Evolutionary conservation across 768 basidiomycete genomes (phyloP), one percentile per base, ranked within the genome.

Genomic region (Rhizopogon vesiculosus): DNA sequence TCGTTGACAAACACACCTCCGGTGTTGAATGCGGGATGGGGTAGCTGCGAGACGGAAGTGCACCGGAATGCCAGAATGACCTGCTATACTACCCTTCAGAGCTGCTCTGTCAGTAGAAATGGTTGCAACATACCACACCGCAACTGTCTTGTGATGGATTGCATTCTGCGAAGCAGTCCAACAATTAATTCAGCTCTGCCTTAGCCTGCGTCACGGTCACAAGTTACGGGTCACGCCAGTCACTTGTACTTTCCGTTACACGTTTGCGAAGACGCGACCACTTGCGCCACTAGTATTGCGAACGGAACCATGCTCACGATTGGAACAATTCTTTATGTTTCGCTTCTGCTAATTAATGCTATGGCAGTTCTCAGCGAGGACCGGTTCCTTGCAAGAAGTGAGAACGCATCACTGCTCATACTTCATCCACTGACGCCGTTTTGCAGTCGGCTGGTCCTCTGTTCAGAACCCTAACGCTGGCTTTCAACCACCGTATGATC

Each of bases 351-450:
- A 67, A 84, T 94, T 63, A 98, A 99, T 70, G 92, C 94, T 44
- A 84, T 98, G 70, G 96, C 96, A 7, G 87, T 99, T 56, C 79
- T 99, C 59, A 96, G 86, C 65, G 96, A 99, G 72, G 96, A 99
- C 64, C 83, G 96, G 7, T 99, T 99, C 73, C 85, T 99, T 54
- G 89, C 93, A 19, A 79, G 87, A 68, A 93, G 94, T 96, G 67
- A 63, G 89, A 80, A 54, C 55, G 8, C 41, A 48, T 55, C 28
- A 54, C 42, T 54, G 50, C 41, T 48, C 29, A 22, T 39, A 29
- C 25, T 45, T 35, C 53, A 29, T 28, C 56, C 53, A 46, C 60
- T 70, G 56, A 69, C 52, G 56, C 54, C 52, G 40, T 42, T 40
- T 59, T 54, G 41, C 63, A 96, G 95, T 97, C 69, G 95, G 95